Percentiles rank a stretch among this genome's conserved stretches.
Conservation (phyloP, 441 rosid species). For the Gossypium davidsonii region DNA sequence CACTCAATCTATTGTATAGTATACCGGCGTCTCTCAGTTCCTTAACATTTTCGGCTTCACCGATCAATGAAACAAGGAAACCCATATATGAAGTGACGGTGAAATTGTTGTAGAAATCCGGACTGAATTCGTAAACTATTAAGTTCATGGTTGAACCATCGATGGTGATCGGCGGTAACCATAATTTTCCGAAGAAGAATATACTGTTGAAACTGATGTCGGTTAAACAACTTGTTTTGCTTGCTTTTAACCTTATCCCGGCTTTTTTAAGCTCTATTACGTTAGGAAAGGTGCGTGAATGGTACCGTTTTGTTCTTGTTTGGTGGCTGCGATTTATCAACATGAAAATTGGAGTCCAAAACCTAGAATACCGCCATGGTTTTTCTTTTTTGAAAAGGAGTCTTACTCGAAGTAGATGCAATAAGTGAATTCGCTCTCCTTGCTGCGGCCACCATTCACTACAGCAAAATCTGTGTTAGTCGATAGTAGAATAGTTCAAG, state of each 20-base stretch:
- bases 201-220: neutral
- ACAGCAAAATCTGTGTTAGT: too few species aligned
- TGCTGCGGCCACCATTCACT: too few species aligned
- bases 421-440: too few species aligned
- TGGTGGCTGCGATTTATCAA: neutral
- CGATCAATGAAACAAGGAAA: constrained; percentile 21
- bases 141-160: constrained; percentile 26
- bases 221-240: neutral
- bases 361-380: too few species aligned
- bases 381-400: too few species aligned
- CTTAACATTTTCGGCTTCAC: neutral
- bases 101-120: neutral
- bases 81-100: constrained; percentile 20
- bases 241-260: constrained; percentile 7
- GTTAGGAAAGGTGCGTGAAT: neutral
- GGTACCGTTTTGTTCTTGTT: neutral
- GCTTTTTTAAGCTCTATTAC: constrained; percentile 9
- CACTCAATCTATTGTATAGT: too few species aligned
- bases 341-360: too few species aligned
- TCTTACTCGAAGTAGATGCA: too few species aligned
- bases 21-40: too few species aligned
- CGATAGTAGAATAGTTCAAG: too few species aligned
- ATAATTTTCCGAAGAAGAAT: constrained; percentile 6
- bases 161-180: constrained; percentile 7
- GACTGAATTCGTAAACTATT: constrained; percentile 24